A percentile compares a stretch with the other conserved stretches of the same genome.
Conservation (phyloP, 208 protist genomes). For the Acanthamoeba lenticulata region DNA sequence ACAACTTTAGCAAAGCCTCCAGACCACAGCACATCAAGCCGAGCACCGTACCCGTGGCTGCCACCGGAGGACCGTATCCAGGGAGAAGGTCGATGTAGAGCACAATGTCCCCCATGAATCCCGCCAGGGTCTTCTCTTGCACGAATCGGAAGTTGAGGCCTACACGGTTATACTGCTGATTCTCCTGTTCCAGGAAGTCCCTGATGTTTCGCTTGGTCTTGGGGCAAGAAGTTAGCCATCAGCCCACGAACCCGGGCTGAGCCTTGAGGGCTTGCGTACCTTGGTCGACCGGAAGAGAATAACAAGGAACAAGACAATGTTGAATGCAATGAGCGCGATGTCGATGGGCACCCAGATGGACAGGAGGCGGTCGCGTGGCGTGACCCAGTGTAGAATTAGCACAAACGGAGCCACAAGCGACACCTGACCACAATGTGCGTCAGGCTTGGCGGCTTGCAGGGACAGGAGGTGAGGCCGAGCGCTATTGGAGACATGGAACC, state of each 20-base stretch:
- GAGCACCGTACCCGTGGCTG: too few species aligned
- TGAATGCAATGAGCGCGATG: not conserved
- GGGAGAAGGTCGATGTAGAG: too few species aligned
- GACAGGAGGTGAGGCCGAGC: not conserved
- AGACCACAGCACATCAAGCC: too few species aligned
- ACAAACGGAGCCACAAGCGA: not conserved
- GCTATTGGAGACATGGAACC: not conserved
- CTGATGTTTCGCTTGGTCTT: not conserved
- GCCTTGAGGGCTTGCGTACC: not conserved
- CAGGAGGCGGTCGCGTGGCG: not conserved
- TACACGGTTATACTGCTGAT: not conserved
- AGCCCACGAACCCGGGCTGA: too few species aligned
- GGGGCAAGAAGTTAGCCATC: too few species aligned
- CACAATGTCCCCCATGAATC: not conserved
- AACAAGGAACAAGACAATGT: not conserved
- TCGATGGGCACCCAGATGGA: not conserved
- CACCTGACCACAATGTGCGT: not conserved
- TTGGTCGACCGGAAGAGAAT: not conserved
- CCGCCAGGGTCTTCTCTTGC: not conserved
- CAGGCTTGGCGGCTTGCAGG: not conserved
- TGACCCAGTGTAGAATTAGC: not conserved
- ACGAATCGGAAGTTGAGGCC: not conserved
- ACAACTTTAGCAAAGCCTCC: too few species aligned
- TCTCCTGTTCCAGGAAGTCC: not conserved
- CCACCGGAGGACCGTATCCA: too few species aligned